A percentile compares a stretch with the other conserved stretches of the same genome.
Evolutionary conservation across 148 eudicot species (phyloP).

Genomic region (Gaultheria prostrata): DNA sequence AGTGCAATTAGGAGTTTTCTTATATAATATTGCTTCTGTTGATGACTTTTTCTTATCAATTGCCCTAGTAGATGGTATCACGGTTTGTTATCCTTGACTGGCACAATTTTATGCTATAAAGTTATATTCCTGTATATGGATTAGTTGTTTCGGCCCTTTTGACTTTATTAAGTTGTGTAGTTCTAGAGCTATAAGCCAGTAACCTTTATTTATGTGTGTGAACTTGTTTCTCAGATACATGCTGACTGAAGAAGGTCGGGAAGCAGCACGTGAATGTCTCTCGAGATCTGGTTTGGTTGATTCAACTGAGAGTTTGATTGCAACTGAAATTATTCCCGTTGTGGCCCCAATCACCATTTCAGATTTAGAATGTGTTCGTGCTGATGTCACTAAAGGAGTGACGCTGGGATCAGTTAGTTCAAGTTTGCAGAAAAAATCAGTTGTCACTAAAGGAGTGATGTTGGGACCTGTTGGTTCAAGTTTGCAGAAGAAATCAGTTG

Average conservation of each 20-base stretch:
- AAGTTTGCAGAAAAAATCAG: conserved; percentile 18
- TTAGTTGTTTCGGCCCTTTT: background rate
- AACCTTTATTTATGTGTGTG: background rate
- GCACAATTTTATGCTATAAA: background rate
- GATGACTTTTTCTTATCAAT: background rate
- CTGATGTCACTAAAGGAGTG: conserved; percentile 32
- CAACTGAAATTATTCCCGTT: conserved; percentile 19
- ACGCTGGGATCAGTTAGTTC: conserved; percentile 18
- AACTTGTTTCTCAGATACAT: conserved; percentile 57
- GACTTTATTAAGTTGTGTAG: background rate
- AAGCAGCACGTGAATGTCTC: conserved; percentile 77
- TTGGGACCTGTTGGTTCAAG: conserved; percentile 23
- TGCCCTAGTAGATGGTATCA: background rate
- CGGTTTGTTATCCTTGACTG: background rate
- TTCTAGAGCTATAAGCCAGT: background rate
- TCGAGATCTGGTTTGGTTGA: conserved; percentile 63
- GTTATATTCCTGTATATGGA: background rate
- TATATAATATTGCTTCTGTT: background rate
- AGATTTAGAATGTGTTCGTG: conserved; percentile 28
- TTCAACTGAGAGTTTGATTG: conserved; percentile 25
- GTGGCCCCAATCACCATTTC: conserved; percentile 24
- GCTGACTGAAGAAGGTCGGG: conserved; percentile 72
- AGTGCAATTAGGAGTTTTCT: background rate
- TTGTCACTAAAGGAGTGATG: conserved; percentile 25
- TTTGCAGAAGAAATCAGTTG: conserved; percentile 30